phyloP scores from a whole-genome alignment of 2,329 filamentous ascomycete species.

The Aspergillus pseudoterreus region DNA sequence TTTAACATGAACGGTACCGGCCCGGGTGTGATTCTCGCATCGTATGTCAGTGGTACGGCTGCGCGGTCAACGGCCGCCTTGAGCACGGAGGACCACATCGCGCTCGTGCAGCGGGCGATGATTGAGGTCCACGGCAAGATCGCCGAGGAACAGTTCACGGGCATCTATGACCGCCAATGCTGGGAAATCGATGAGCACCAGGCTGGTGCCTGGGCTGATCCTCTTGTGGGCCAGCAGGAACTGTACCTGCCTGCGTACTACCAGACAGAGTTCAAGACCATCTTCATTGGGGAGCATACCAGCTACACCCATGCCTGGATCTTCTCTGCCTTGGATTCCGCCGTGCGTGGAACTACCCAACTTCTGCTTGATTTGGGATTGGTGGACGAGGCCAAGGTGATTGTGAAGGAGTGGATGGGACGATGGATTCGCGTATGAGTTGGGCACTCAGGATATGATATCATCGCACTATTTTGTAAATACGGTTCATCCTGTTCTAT shows the following conservation, averaged over 20 bases:
- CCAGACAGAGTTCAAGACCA: slow-evolving; percentile 64
- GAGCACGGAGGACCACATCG: slow-evolving; percentile 49
- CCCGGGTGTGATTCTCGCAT: slow-evolving; percentile 44
- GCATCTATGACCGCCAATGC: slow-evolving; percentile 61
- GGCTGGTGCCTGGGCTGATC: slow-evolving; percentile 60
- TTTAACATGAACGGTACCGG: slow-evolving; percentile 35
- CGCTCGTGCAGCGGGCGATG: slow-evolving; percentile 62
- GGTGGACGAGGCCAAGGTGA: slow-evolving; percentile 65
- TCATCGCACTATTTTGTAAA: background rate
- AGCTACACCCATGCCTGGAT: slow-evolving; percentile 63
- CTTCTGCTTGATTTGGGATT: slow-evolving; percentile 60
- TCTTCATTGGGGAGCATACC: slow-evolving; percentile 68
- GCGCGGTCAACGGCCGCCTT: slow-evolving; percentile 24
- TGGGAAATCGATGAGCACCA: slow-evolving; percentile 62
- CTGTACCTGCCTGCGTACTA: slow-evolving; percentile 71
- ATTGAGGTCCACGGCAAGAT: slow-evolving; percentile 62
- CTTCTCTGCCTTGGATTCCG: slow-evolving; percentile 61
- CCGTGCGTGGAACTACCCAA: slow-evolving; percentile 62
- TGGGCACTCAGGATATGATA: background rate
- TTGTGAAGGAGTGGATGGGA: slow-evolving; percentile 65
- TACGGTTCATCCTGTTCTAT: background rate
- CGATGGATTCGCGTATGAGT: slow-evolving; percentile 52
- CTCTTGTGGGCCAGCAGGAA: slow-evolving; percentile 62
- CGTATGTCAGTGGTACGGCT: slow-evolving; percentile 26
- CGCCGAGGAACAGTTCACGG: slow-evolving; percentile 60